Percentiles rank a stretch among this genome's conserved stretches.
phyloP scores from a whole-genome alignment of 352 stramenopile species.

The Phytophthora syringae region DNA sequence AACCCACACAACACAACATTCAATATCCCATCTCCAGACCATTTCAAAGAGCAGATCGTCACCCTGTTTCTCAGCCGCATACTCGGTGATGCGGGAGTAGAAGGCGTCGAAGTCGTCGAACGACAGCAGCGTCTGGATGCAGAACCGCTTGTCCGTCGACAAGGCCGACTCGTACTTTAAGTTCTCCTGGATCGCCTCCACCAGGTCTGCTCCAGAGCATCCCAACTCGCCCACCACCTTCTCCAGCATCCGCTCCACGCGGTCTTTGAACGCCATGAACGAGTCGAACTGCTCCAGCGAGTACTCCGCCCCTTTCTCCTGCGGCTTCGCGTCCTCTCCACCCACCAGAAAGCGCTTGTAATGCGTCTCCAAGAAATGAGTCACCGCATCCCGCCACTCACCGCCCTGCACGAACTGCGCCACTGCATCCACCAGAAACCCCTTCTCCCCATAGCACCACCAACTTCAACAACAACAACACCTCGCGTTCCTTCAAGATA shows the following conservation, averaged over 20 bases:
- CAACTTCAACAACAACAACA: conserved; percentile 1
- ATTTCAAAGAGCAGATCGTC: neutral
- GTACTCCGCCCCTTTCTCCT: conserved; percentile 42
- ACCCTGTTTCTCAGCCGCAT: conserved; percentile 53
- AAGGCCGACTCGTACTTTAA: conserved; percentile 37
- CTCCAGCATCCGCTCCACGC: conserved; percentile 71
- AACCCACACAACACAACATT: neutral
- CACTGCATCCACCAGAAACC: conserved; percentile 78
- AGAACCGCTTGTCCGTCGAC: conserved; percentile 58
- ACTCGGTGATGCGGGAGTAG: conserved; percentile 60
- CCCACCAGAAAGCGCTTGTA: conserved; percentile 54
- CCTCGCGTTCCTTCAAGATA: neutral
- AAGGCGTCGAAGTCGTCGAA: conserved; percentile 78
- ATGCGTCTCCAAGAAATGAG: conserved; percentile 62
- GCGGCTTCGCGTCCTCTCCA: conserved; percentile 22
- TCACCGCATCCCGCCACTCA: conserved; percentile 57
- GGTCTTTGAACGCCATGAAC: conserved; percentile 78
- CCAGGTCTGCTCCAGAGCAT: conserved; percentile 63
- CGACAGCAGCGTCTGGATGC: conserved; percentile 76
- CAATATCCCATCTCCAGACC: neutral
- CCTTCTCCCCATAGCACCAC: conserved; percentile 43
- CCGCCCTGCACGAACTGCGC: conserved; percentile 72
- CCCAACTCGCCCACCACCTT: conserved; percentile 61
- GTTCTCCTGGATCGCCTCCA: conserved; percentile 55
- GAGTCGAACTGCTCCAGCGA: conserved; percentile 65